These are phyloP conservation scores for Acorus calamus DNA, from an alignment of 106 monocot genomes.

Conservation along the genomic window DNA sequence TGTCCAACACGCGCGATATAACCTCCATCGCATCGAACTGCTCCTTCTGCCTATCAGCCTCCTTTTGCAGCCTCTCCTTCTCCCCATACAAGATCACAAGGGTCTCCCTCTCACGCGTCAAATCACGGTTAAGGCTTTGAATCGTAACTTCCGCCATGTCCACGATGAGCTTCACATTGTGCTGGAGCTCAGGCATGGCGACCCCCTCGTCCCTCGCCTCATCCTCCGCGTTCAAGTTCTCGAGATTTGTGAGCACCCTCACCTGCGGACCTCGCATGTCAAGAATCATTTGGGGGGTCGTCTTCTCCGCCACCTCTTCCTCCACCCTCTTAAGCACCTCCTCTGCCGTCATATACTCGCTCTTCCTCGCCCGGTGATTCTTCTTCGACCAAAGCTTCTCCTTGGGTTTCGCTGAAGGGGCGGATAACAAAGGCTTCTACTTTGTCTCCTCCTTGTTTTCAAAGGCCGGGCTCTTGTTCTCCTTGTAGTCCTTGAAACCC, in stretches of 20 bases:
- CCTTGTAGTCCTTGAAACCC: slow-evolving; percentile 87
- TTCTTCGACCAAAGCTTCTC: slow-evolving; percentile 76
- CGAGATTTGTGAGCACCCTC: slow-evolving; percentile 55
- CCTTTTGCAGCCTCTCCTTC: too few relatives aligned
- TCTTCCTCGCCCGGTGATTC: slow-evolving; percentile 55
- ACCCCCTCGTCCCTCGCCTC: slow-evolving; percentile 66
- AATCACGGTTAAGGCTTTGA: too few relatives aligned
- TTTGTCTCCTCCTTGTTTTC: slow-evolving; percentile 9
- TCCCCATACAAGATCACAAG: too few relatives aligned
- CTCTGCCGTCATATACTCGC: slow-evolving; percentile 60
- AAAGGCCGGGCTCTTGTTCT: slow-evolving; percentile 50
- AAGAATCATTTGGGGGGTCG: slow-evolving; percentile 64
- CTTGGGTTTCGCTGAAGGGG: slow-evolving; percentile 7
- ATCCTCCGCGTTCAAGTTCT: slow-evolving; percentile 80
- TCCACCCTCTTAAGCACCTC: slow-evolving; percentile 70
- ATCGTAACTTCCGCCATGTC: too few relatives aligned
- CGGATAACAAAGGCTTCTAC: slow-evolving; percentile 13
- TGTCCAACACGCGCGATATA: too few relatives aligned
- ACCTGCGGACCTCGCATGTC: slow-evolving; percentile 96
- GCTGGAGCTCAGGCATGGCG: slow-evolving; percentile 94
- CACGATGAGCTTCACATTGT: too few relatives aligned
- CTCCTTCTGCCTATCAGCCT: too few relatives aligned
- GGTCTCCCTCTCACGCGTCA: too few relatives aligned
- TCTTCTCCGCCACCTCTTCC: slow-evolving; percentile 51
- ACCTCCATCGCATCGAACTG: too few relatives aligned